phyloP scores from a whole-genome alignment of 2,329 filamentous ascomycete species.

The Colletotrichum camelliae region DNA sequence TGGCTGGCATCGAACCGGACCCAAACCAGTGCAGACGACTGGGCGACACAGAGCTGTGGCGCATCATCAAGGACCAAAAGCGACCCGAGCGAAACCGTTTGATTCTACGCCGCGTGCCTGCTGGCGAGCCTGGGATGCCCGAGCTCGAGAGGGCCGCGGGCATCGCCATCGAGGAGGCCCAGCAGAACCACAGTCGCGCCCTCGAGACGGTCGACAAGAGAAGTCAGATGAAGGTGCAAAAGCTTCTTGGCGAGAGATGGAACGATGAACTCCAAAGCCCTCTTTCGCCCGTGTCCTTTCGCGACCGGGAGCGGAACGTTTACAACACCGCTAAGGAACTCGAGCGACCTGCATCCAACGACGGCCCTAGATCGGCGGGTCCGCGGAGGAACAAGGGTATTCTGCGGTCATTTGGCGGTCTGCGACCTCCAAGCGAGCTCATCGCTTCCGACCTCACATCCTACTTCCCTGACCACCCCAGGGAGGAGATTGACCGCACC shows the following conservation, averaged over 20 bases:
- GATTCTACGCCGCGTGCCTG: slow-evolving; percentile 90
- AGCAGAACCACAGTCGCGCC: slow-evolving; percentile 71
- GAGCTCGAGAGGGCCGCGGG: slow-evolving; percentile 87
- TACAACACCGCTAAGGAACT: slow-evolving; percentile 63
- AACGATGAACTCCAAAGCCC: slow-evolving; percentile 82
- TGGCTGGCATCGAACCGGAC: slow-evolving; percentile 84
- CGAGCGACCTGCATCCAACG: slow-evolving; percentile 59
- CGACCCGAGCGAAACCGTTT: slow-evolving; percentile 88
- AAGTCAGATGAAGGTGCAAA: slow-evolving; percentile 87
- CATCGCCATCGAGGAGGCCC: slow-evolving; percentile 87
- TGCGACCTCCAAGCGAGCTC: slow-evolving; percentile 92
- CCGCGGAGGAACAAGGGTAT: slow-evolving; percentile 55
- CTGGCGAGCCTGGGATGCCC: slow-evolving; percentile 84
- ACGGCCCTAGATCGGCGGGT: slow-evolving; percentile 30
- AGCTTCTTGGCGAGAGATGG: slow-evolving; percentile 87
- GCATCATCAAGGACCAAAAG: slow-evolving; percentile 85
- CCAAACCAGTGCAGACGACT: slow-evolving; percentile 81
- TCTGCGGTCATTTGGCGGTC: slow-evolving; percentile 85
- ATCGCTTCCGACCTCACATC: slow-evolving; percentile 96
- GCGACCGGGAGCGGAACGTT: slow-evolving; percentile 72
- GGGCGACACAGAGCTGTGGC: slow-evolving; percentile 86
- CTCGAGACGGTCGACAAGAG: slow-evolving; percentile 72
- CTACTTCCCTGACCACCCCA: slow-evolving; percentile 95
- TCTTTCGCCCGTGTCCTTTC: slow-evolving; percentile 79
- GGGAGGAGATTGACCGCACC: slow-evolving; percentile 94